phyloP scores from a whole-genome alignment of 164 flowering plant species.

The Malania oleifera region DNA sequence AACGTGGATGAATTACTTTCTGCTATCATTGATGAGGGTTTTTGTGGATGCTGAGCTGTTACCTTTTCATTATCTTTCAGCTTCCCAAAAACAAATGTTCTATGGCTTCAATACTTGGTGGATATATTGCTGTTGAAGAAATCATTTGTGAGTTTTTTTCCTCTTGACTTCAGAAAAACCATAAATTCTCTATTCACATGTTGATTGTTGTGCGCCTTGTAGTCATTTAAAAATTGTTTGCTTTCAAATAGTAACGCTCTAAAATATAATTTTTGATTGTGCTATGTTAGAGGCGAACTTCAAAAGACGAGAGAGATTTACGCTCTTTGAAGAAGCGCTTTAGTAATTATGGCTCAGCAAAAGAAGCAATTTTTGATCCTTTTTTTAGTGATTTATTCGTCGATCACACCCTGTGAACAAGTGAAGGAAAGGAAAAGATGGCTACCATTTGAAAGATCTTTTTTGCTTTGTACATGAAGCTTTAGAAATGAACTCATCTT shows the following conservation, averaged over 20 bases:
- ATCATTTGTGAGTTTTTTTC: slow-evolving; percentile 69
- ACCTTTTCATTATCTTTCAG: slow-evolving; percentile 35
- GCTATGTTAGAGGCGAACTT: slow-evolving; percentile 51
- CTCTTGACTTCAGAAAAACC: not conserved
- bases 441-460: not conserved
- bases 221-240: too few species aligned
- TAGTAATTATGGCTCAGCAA: slow-evolving; percentile 54
- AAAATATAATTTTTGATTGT: not conserved
- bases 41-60: slow-evolving; percentile 9
- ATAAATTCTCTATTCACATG: not conserved
- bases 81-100: slow-evolving; percentile 83
- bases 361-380: slow-evolving; percentile 66
- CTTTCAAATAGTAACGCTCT: not conserved
- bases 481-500: too few species aligned
- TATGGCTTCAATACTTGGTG: slow-evolving; percentile 88
- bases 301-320: slow-evolving; percentile 67
- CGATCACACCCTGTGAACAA: slow-evolving; percentile 18
- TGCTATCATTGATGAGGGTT: not conserved
- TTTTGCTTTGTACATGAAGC: too few species aligned
- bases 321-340: slow-evolving; percentile 80
- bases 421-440: not conserved
- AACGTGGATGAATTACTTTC: slow-evolving; percentile 5
- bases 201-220: too few species aligned
- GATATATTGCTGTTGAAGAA: slow-evolving; percentile 81
- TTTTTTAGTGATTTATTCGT: slow-evolving; percentile 59